Conservation (phyloP, 2,329 filamentous ascomycete genomes). For the Davidsoniella virescens region DNA sequence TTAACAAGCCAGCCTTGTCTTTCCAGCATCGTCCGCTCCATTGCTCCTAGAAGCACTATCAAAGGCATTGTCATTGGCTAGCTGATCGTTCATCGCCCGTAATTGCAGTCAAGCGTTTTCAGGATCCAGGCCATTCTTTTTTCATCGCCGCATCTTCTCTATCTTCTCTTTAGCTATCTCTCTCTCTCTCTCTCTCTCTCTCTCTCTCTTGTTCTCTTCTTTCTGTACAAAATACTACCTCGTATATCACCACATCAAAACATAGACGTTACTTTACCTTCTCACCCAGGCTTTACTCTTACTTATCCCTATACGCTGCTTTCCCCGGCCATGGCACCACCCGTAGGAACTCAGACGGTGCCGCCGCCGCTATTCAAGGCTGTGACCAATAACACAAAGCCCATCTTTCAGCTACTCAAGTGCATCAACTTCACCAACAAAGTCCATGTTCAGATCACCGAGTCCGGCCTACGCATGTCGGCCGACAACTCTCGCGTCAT, state of each 20-base stretch:
- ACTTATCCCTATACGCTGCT: not conserved
- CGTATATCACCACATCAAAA: not conserved
- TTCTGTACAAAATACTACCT: not conserved
- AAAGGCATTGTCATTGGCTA: constrained; percentile 17
- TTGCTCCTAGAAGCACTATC: not conserved
- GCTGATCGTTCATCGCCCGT: constrained; percentile 16
- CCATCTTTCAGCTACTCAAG: constrained; percentile 47
- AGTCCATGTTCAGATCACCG: constrained; percentile 55
- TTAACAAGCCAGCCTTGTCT: constrained; percentile 23
- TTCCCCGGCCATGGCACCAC: not conserved
- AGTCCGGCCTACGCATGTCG: constrained; percentile 72
- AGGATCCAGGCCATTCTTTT: constrained; percentile 9
- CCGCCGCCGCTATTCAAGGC: constrained; percentile 49
- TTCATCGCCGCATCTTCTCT: not conserved
- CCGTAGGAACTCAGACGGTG: constrained; percentile 4
- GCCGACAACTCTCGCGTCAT: constrained; percentile 80
- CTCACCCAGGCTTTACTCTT: not conserved
- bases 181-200: not conserved
- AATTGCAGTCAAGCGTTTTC: constrained; percentile 14
- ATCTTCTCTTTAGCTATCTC: not conserved
- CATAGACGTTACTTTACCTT: not conserved
- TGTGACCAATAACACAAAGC: constrained; percentile 61
- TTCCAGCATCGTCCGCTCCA: not conserved
- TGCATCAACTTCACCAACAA: constrained; percentile 45
- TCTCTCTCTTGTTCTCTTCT: not conserved